Percentiles rank a stretch among this genome's conserved stretches.
phyloP scores from a whole-genome alignment of 179 eudicot genomes.

The Sideroxylon spinosum region DNA sequence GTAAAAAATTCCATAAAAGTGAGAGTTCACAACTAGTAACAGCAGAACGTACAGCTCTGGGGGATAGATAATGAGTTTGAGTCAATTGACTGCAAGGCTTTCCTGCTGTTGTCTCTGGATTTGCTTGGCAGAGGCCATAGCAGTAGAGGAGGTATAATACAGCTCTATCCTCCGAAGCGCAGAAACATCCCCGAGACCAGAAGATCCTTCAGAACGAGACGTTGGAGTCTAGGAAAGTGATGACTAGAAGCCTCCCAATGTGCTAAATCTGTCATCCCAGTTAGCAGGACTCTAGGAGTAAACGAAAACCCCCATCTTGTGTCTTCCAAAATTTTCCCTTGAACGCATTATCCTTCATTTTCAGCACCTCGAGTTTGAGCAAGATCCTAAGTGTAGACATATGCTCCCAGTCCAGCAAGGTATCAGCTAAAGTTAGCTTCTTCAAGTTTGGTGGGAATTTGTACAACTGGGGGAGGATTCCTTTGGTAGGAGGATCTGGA shows the following conservation, averaged over 20 bases:
- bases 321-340: conserved; percentile 18
- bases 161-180: conserved; percentile 13
- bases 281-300: conserved; percentile 20
- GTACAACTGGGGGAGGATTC: conserved; percentile 9
- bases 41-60: neutral
- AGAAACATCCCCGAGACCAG: conserved; percentile 15
- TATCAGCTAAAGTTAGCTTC: conserved; percentile 26
- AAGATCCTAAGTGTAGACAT: conserved; percentile 21
- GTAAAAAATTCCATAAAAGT: no score
- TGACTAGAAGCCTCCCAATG: conserved; percentile 18
- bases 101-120: conserved; percentile 4
- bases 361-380: conserved; percentile 23
- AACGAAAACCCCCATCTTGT: conserved; percentile 16
- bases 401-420: conserved; percentile 23
- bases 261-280: conserved; percentile 15
- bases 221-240: conserved; percentile 23
- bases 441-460: conserved; percentile 28
- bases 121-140: conserved; percentile 14
- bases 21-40: no score
- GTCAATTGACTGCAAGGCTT: neutral
- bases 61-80: conserved; percentile 14
- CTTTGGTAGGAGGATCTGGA: conserved; percentile 16
- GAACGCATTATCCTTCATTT: conserved; percentile 15
- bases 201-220: conserved; percentile 7
- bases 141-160: neutral